Evolutionary conservation across 495 filamentous ascomycete genomes (phyloP).

Genomic region (Trichoderma gamsii): DNA sequence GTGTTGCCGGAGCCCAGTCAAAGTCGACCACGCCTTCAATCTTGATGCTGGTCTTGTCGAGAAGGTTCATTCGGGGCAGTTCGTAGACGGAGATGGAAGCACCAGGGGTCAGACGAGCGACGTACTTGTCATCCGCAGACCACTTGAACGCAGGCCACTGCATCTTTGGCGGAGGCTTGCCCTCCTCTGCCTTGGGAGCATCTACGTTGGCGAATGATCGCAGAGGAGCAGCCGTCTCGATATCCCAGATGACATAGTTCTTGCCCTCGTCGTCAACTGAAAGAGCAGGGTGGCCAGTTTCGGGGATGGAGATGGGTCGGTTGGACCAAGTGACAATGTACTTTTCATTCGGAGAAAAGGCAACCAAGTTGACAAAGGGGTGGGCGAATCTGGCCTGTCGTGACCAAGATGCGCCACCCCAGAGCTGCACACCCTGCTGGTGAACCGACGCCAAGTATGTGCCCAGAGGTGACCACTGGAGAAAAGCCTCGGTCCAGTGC

Average conservation of each 20-base stretch:
- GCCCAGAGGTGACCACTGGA: constrained; percentile 94
- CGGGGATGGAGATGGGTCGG: constrained; percentile 81
- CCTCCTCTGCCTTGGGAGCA: constrained; percentile 49
- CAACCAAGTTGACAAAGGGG: constrained; percentile 88
- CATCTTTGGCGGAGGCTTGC: constrained; percentile 76
- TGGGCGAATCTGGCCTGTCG: constrained; percentile 89
- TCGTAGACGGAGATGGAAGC: constrained; percentile 93
- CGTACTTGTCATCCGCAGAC: constrained; percentile 95
- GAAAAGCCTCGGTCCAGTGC: constrained; percentile 95
- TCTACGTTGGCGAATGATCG: constrained; percentile 90
- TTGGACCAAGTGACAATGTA: constrained; percentile 97
- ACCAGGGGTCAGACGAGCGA: constrained; percentile 82
- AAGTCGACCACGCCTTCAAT: constrained; percentile 96
- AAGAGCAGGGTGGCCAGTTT: constrained; percentile 70
- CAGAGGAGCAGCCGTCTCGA: constrained; percentile 80
- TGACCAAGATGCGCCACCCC: constrained; percentile 86
- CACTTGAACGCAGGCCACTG: constrained; percentile 99
- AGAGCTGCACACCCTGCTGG: constrained; percentile 89
- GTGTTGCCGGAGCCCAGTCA: constrained; percentile 86
- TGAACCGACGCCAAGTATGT: constrained; percentile 94
- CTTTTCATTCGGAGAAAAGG: constrained; percentile 89
- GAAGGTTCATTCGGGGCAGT: constrained; percentile 80
- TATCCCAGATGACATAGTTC: constrained; percentile 98
- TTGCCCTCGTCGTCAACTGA: constrained; percentile 93
- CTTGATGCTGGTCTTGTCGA: constrained; percentile 86